Base-by-base conservation (phyloP, 495 filamentous ascomycete species). In the Bacidia rubella region DNA sequence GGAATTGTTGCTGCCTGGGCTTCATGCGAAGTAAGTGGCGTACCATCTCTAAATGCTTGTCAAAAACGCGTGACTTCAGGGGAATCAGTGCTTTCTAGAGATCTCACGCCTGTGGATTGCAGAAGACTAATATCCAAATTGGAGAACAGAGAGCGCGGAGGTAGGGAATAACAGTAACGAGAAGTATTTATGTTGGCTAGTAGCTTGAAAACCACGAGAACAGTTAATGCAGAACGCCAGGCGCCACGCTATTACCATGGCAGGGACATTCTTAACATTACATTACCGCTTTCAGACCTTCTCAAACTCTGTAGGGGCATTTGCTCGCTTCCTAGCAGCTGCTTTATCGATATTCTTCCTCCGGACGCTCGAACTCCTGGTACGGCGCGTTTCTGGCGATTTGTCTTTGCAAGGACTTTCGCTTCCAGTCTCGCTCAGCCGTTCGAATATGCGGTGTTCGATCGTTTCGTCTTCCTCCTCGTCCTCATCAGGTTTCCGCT, bases 401-500 rank as follows among this genome's bases (percentile, higher is more conserved):
- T 15, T n/a, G 17, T 26, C 39, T 26, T 41, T 24, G 25, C 56
- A 58, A 22, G 56, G 57, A 42, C 57, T 59, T 41, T 45, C 56
- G 47, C 48, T 49, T 11, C 17, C 57, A 27, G 66, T 57, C 27
- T 74, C 72, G 29, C 71, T 71, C 39, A 72, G 70, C 26, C 70
- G 68, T 52, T 72, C 63, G 41, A 74, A 52, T 41, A 67, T 70
- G 45, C 40, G 53, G 20, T 55, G 57, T 10, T 69, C 59, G 29
- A 35, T 35, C 29, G 15, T n/a, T n/a, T n/a, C n/a, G 35, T 74
- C 72, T 9, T 66, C 66, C 29, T 73, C 70, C 2, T 55, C 38
- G 9, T 65, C 54, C 50, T 74, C 66, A 27, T 73, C 71, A 24
- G 75, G 70, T 32, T 80, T 74, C 41, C 76, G 77, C 24, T 66